Conservation (phyloP, 352 stramenopile species). For the Globisporangium nunn region DNA sequence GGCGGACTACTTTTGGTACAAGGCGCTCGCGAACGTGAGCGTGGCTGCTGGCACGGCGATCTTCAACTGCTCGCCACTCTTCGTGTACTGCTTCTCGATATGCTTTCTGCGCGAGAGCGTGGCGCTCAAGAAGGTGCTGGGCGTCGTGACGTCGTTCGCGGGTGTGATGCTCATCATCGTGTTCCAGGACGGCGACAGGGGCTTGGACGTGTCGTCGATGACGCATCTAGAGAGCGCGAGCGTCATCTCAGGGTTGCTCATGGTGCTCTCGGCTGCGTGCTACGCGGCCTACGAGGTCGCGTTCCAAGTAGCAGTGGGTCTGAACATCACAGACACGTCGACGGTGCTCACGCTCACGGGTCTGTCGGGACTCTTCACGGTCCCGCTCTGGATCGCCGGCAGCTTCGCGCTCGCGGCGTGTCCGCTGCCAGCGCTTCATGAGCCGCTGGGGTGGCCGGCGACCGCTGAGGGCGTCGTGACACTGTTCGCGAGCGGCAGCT, state of each 20-base stretch:
- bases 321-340: conserved; percentile 39
- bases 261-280: conserved; percentile 38
- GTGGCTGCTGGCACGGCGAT: conserved; percentile 40
- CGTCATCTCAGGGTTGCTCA: conserved; percentile 29
- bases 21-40: conserved; percentile 32
- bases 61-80: conserved; percentile 55
- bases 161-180: conserved; percentile 43
- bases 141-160: conserved; percentile 33
- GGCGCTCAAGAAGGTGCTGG: conserved; percentile 26
- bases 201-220: conserved; percentile 15
- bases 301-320: conserved; percentile 26
- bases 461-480: conserved; percentile 28
- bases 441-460: conserved; percentile 36
- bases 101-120: conserved; percentile 43
- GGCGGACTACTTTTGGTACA: conserved; percentile 63
- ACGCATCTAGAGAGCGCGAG: conserved; percentile 19
- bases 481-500: conserved; percentile 25
- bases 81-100: conserved; percentile 67
- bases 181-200: conserved; percentile 24
- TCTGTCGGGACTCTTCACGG: conserved; percentile 33
- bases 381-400: conserved; percentile 39
- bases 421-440: conserved; percentile 33
- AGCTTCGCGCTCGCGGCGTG: conserved; percentile 29
- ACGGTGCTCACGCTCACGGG: conserved; percentile 44
- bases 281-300: conserved; percentile 45